Conservation (phyloP, 306 rosid species). For the Carpinus fangiana region DNA sequence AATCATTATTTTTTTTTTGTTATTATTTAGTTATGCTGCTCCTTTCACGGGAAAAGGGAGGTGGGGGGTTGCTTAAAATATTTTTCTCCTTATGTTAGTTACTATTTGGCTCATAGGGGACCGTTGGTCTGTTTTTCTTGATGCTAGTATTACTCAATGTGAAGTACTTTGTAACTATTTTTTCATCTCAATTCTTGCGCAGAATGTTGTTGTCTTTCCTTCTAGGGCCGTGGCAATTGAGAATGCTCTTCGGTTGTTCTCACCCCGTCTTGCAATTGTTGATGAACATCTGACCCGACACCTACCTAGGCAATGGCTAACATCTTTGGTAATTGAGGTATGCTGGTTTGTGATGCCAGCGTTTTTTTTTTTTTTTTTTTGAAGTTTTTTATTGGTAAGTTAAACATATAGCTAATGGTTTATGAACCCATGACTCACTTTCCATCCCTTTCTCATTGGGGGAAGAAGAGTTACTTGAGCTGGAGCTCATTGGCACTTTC, state of each 20-base stretch:
- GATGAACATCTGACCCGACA: slow-evolving; percentile 91
- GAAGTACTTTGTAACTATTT: slow-evolving; percentile 35
- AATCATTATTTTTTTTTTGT: too few relatives aligned
- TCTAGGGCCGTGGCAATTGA: slow-evolving; percentile 91
- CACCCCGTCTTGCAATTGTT: slow-evolving; percentile 91
- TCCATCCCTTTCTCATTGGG: neutral
- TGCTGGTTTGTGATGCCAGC: slow-evolving; percentile 20
- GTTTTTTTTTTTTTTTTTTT: neutral
- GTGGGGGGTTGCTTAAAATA: neutral
- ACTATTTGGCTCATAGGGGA: neutral
- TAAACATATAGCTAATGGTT: neutral
- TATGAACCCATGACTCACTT: neutral
- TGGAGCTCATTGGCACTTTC: neutral
- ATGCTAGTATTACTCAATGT: slow-evolving; percentile 2
- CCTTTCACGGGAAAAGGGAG: neutral
- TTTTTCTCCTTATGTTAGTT: neutral
- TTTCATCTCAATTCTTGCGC: slow-evolving; percentile 40
- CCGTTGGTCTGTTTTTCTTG: neutral
- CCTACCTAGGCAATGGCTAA: slow-evolving; percentile 84
- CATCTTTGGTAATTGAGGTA: slow-evolving; percentile 76
- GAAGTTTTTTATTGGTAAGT: neutral
- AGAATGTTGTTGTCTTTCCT: slow-evolving; percentile 92
- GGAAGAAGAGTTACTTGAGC: neutral
- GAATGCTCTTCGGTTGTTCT: slow-evolving; percentile 87
- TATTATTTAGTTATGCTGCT: slow-evolving; percentile 13